Evolutionary conservation across 805 yeast species (phyloP).

Genomic region (Lachancea nothofagi): DNA sequence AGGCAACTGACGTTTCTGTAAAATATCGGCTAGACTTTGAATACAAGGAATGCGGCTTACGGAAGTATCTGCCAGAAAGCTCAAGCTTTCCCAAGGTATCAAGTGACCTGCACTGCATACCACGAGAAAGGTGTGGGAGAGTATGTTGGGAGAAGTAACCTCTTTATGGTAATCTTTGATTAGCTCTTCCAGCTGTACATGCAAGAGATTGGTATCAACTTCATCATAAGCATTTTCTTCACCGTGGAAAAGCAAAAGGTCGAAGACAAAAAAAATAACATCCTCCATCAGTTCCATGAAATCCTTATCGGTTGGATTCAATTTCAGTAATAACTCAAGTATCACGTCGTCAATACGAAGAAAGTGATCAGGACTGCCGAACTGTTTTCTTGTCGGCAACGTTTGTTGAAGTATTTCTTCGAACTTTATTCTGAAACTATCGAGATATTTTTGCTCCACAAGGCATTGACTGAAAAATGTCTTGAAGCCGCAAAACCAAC

Average conservation of each 20-base stretch:
- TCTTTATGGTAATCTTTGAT: slow-evolving; percentile 32
- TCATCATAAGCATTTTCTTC: slow-evolving; percentile 61
- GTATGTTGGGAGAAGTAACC: background rate
- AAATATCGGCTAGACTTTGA: slow-evolving; percentile 36
- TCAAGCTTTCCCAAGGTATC: slow-evolving; percentile 89
- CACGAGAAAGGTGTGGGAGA: slow-evolving; percentile 60
- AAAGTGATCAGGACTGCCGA: slow-evolving; percentile 21
- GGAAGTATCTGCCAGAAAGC: slow-evolving; percentile 47
- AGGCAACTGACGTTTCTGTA: slow-evolving; percentile 22
- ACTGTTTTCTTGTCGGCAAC: slow-evolving; percentile 43
- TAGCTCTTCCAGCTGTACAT: slow-evolving; percentile 46
- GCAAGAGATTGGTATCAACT: slow-evolving; percentile 51
- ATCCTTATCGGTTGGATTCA: slow-evolving; percentile 33
- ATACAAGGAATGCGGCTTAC: slow-evolving; percentile 75
- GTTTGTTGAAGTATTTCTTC: slow-evolving; percentile 38
- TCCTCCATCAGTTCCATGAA: slow-evolving; percentile 49
- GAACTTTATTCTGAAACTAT: slow-evolving; percentile 36
- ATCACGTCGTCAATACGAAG: slow-evolving; percentile 41
- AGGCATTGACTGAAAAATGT: slow-evolving; percentile 48
- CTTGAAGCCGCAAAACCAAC: slow-evolving; percentile 75
- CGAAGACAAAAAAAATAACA: slow-evolving; percentile 56
- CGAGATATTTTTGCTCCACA: slow-evolving; percentile 25
- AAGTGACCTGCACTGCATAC: slow-evolving; percentile 59
- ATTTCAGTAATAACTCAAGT: slow-evolving; percentile 45
- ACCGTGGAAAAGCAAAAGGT: slow-evolving; percentile 56